Percentiles rank a stretch among this genome's conserved stretches.
Conservation (phyloP, 306 rosid species). For the Vigna trinervia region DNA sequence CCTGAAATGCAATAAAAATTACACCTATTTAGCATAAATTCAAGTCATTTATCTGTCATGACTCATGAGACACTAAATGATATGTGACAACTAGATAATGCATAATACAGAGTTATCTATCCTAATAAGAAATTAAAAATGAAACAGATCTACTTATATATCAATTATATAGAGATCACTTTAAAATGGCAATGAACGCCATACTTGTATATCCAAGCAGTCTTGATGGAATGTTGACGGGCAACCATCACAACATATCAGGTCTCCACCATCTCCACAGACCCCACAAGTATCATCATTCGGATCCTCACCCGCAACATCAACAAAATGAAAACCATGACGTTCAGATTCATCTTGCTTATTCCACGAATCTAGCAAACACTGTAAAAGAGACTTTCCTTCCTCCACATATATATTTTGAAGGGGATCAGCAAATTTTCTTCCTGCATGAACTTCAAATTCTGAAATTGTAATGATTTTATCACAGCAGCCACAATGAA, state of each 20-base stretch:
- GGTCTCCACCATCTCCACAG: constrained; percentile 97
- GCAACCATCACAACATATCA: constrained; percentile 95
- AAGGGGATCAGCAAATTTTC: constrained; percentile 63
- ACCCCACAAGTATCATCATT: constrained; percentile 96
- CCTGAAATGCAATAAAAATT: not conserved
- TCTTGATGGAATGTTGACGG: constrained; percentile 96
- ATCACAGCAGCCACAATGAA: constrained; percentile 81
- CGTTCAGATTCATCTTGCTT: constrained; percentile 75
- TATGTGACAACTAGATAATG: constrained; percentile 16
- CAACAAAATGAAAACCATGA: constrained; percentile 66
- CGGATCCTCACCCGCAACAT: constrained; percentile 86
- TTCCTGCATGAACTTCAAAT: constrained; percentile 79
- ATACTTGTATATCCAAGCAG: constrained; percentile 85
- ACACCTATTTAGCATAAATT: constrained; percentile 35
- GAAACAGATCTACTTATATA: constrained; percentile 21
- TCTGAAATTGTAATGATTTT: constrained; percentile 62
- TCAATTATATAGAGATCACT: constrained; percentile 14
- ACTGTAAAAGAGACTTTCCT: constrained; percentile 78
- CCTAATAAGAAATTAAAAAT: constrained; percentile 7
- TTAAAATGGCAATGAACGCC: constrained; percentile 30
- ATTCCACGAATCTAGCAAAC: constrained; percentile 91
- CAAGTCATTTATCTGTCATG: not conserved
- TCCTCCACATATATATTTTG: constrained; percentile 63
- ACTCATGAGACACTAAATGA: not conserved
- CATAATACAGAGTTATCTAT: constrained; percentile 30